phyloP scores from a whole-genome alignment of 2,329 filamentous ascomycete genomes.

The Corinectria fuckeliana region DNA sequence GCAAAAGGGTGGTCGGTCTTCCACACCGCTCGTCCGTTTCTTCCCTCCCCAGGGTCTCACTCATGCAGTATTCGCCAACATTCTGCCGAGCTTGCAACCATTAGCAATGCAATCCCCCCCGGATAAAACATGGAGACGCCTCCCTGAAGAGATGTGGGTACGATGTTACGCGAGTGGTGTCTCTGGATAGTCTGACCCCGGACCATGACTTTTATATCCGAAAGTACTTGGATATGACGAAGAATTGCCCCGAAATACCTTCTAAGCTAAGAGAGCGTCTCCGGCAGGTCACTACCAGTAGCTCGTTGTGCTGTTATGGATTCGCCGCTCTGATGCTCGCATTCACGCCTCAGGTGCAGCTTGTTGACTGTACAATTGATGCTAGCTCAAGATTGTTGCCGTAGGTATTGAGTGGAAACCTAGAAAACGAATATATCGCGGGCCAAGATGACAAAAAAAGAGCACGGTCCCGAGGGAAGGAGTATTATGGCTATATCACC shows the following conservation, averaged over 20 bases:
- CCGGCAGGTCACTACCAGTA: background rate
- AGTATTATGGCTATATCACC: background rate
- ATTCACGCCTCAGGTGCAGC: background rate
- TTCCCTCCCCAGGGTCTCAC: background rate
- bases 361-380: background rate
- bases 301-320: background rate
- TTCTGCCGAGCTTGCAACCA: background rate
- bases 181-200: background rate
- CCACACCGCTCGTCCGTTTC: no score
- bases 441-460: background rate
- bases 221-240: background rate
- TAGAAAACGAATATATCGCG: background rate
- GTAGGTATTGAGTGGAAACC: background rate
- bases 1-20: no score
- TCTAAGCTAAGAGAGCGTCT: background rate
- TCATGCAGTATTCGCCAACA: background rate
- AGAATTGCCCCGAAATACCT: background rate
- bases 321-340: constrained; percentile 1
- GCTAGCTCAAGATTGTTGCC: background rate
- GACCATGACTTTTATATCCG: background rate
- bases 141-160: background rate
- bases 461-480: background rate
- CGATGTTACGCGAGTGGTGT: background rate
- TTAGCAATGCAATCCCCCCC: background rate
- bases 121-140: background rate